phyloP scores from a whole-genome alignment of 1,284 basidiomycete genomes.

The Ganoderma resinaceum region DNA sequence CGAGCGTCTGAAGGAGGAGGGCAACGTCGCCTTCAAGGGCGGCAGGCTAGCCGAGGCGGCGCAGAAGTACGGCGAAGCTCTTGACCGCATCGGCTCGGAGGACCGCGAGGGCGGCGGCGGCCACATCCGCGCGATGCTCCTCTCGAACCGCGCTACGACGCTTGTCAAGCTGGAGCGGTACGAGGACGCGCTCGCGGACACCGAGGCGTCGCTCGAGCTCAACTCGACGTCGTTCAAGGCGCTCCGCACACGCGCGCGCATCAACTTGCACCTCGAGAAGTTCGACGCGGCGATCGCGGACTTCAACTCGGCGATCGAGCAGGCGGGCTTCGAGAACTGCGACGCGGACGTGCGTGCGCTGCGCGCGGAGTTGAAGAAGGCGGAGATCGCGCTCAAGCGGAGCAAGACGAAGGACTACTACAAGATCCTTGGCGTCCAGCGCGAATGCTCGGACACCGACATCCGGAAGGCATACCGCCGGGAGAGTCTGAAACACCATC shows the following conservation, averaged over 20 bases:
- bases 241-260: constrained; percentile 83
- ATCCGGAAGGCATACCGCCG: constrained; percentile 84
- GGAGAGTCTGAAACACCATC: constrained; percentile 84
- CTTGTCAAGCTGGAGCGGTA: constrained; percentile 73
- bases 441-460: constrained; percentile 69
- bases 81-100: constrained; percentile 70
- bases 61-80: constrained; percentile 71
- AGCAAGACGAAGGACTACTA: constrained; percentile 90
- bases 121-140: constrained; percentile 77
- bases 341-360: constrained; percentile 71
- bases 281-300: constrained; percentile 79
- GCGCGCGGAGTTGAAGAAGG: constrained; percentile 74
- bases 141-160: constrained; percentile 88
- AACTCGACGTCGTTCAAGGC: constrained; percentile 82
- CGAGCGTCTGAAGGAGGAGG: constrained; percentile 85
- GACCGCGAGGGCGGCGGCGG: constrained; percentile 78
- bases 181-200: constrained; percentile 76
- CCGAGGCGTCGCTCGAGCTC: constrained; percentile 70
- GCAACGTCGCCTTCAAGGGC: constrained; percentile 80
- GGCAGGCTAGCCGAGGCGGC: constrained; percentile 69
- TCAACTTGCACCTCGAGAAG: constrained; percentile 76
- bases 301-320: constrained; percentile 80
- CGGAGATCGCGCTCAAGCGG: constrained; percentile 78
- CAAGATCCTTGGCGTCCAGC: constrained; percentile 71
- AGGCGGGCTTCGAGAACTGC: constrained; percentile 64